These are phyloP conservation scores for Sporothrix euskadiensis DNA, from an alignment of 2,329 filamentous ascomycete species.

Conservation along the genomic window DNA sequence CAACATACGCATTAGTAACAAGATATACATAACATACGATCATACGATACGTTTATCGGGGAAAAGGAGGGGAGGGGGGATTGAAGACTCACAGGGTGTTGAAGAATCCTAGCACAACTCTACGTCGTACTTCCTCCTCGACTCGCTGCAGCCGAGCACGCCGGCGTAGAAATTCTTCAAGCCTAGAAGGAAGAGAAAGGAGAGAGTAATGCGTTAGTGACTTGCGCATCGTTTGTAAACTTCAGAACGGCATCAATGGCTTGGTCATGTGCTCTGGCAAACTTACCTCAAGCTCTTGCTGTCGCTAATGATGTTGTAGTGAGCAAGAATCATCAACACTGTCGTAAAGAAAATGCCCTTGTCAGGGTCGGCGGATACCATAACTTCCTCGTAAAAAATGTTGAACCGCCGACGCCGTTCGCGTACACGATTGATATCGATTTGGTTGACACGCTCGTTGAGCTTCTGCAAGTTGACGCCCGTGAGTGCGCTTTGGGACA, in stretches of 20 bases:
- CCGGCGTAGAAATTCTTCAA: conserved; percentile 92
- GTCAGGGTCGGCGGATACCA: conserved; percentile 88
- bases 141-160: conserved; percentile 88
- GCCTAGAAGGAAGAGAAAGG: conserved; percentile 47
- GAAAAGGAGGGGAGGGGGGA: not conserved
- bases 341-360: conserved; percentile 88
- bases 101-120: conserved; percentile 92
- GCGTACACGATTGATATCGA: conserved; percentile 75
- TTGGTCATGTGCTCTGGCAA: not conserved
- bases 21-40: not conserved
- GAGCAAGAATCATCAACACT: conserved; percentile 91
- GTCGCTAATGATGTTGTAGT: conserved; percentile 98
- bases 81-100: conserved; percentile 71
- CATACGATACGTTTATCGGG: not conserved
- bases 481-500: conserved; percentile 52
- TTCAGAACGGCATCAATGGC: not conserved
- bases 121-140: conserved; percentile 88
- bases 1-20: not conserved
- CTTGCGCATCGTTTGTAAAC: conserved; percentile 43
- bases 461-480: conserved; percentile 74
- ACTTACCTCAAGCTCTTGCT: conserved; percentile 83
- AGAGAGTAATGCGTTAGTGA: not conserved
- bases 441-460: conserved; percentile 67
- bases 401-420: conserved; percentile 78
- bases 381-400: conserved; percentile 94